These are phyloP conservation scores for Penicillium ucsense DNA, from an alignment of 495 filamentous ascomycete genomes.

Conservation along the genomic window DNA sequence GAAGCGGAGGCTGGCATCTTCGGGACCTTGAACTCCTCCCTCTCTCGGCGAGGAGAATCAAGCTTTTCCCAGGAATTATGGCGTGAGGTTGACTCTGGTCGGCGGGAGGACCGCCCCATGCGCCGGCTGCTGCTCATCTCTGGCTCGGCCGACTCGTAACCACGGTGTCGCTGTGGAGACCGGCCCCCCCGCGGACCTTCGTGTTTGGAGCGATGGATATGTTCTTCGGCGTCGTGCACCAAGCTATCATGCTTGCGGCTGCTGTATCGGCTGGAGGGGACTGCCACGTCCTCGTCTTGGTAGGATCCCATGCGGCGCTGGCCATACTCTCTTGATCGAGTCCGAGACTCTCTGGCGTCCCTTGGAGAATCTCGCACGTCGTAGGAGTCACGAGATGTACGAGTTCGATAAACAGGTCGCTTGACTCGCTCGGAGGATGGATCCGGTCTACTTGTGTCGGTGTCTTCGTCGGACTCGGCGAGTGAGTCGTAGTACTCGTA, in stretches of 20 bases:
- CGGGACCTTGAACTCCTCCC: conserved; percentile 16
- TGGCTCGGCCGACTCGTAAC: conserved; percentile 29
- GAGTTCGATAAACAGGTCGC: conserved; percentile 10
- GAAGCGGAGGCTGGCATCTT: conserved; percentile 26
- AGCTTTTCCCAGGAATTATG: conserved; percentile 27
- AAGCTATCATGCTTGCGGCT: conserved; percentile 4
- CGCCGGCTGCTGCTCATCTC: conserved; percentile 19
- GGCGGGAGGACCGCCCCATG: conserved; percentile 24
- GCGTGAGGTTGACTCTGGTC: conserved; percentile 21
- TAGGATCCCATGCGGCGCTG: conserved; percentile 12
- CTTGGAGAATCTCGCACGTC: background rate
- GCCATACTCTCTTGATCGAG: conserved; percentile 10
- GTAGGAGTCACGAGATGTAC: conserved; percentile 3
- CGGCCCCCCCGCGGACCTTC: conserved; percentile 18
- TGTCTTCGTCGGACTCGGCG: conserved; percentile 24
- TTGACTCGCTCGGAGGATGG: conserved; percentile 12
- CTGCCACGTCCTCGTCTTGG: conserved; percentile 19
- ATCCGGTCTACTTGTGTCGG: conserved; percentile 19
- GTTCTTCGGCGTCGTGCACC: conserved; percentile 23
- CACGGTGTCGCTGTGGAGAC: conserved; percentile 24
- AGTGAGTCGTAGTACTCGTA: conserved; percentile 15
- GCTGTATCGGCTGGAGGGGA: conserved; percentile 10
- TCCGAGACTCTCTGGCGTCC: conserved; percentile 6
- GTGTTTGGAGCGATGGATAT: conserved; percentile 29
- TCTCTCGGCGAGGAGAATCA: conserved; percentile 13